These are phyloP conservation scores for Cercospora canescens DNA, from an alignment of 2,329 filamentous ascomycete species.

Conservation along the genomic window DNA sequence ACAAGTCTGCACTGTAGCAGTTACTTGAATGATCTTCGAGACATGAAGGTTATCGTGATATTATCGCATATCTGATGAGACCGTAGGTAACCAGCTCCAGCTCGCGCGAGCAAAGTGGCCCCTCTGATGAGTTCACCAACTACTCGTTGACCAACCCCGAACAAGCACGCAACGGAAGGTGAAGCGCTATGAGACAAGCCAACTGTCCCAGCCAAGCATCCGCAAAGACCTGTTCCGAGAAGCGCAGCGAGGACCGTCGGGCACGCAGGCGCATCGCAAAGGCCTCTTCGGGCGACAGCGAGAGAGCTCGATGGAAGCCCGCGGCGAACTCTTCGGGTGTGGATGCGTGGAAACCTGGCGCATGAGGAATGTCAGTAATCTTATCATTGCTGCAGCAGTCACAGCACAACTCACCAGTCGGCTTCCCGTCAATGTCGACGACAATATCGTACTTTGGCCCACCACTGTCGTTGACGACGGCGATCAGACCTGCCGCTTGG, in stretches of 20 bases:
- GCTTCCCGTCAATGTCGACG: conserved; percentile 71
- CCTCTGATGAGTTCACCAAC: neutral
- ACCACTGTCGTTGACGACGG: conserved; percentile 89
- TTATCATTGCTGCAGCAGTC: neutral
- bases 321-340: conserved; percentile 76
- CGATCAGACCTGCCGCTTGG: conserved; percentile 88
- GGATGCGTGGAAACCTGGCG: conserved; percentile 77
- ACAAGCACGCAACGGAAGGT: neutral
- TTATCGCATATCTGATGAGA: neutral
- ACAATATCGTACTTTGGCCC: conserved; percentile 95
- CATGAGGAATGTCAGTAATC: conserved; percentile 10
- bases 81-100: neutral
- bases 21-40: neutral
- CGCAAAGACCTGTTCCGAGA: conserved; percentile 84
- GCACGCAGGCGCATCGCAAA: conserved; percentile 75
- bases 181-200: conserved; percentile 63
- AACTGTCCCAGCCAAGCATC: conserved; percentile 76
- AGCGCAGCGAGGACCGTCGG: conserved; percentile 74
- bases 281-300: conserved; percentile 63
- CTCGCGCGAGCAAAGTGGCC: neutral
- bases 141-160: neutral
- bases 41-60: neutral
- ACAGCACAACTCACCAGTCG: conserved; percentile 62
- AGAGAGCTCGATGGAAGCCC: conserved; percentile 75
- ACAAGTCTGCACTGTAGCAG: neutral